phyloP scores from a whole-genome alignment of 202 grass and related monocot genomes.

The Sporobolus alterniflorus region DNA sequence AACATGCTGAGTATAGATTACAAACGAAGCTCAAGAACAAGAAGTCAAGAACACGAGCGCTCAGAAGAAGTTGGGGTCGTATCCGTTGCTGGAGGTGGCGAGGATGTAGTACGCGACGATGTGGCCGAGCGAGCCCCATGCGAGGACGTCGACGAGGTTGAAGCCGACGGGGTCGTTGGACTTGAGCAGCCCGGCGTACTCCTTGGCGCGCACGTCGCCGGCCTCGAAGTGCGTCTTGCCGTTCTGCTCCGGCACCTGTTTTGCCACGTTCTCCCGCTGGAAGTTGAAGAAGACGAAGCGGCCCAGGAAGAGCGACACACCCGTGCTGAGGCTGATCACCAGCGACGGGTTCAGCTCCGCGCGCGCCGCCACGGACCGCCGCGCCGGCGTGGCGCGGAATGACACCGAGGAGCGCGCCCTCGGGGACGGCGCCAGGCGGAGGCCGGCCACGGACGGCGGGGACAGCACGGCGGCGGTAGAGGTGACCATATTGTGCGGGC shows the following conservation, averaged over 20 bases:
- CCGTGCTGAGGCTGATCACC: conserved; percentile 98
- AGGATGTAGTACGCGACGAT: conserved; percentile 99
- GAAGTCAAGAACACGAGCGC: too few relatives aligned
- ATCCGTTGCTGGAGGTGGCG: conserved; percentile 97
- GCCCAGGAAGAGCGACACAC: conserved; percentile 92
- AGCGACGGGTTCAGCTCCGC: conserved; percentile 78
- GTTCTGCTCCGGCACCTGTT: conserved; percentile 95
- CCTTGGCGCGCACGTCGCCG: conserved; percentile 92
- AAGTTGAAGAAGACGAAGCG: conserved; percentile 99
- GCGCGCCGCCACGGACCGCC: conserved; percentile 56
- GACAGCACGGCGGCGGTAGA: conserved; percentile 62
- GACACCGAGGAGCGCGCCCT: conserved; percentile 10
- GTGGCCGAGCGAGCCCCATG: conserved; percentile 93
- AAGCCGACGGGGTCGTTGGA: conserved; percentile 99
- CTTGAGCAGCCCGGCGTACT: conserved; percentile 76
- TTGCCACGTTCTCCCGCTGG: conserved; percentile 98
- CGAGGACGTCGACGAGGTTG: conserved; percentile 94
- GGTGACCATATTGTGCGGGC: conserved; percentile 53
- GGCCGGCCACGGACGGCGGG: conserved; percentile 56
- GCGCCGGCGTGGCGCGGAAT: conserved; percentile 30
- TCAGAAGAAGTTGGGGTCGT: conserved; percentile 69
- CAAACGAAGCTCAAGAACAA: conserved; percentile 16
- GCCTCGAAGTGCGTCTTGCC: conserved; percentile 97
- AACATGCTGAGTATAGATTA: conserved; percentile 21
- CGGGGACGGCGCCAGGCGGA: conserved; percentile 61